Evolutionary conservation across 352 stramenopile genomes (phyloP), one percentile per base, ranked within the genome.

Genomic region (Pythium biforme): DNA sequence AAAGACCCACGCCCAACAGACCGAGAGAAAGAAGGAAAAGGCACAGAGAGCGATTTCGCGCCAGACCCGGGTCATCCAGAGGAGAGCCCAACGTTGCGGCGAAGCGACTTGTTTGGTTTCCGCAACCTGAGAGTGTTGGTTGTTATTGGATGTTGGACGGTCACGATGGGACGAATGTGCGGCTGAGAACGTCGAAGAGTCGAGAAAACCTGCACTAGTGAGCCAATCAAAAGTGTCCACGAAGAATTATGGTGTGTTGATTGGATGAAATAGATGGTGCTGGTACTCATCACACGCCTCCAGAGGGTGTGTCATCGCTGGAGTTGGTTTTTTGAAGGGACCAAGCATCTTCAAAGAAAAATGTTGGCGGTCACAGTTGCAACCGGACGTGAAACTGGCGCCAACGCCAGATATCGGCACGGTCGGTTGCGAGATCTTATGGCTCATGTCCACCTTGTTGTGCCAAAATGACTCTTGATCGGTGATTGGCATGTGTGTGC

Each of bases 251-350:
- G 14, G 0, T 14, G 14, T 20, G 0, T 15, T 49, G 45, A 63
- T 63, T 63, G 56, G 56, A 3, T 50, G 37, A 58, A 68, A 68
- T 27, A 48, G 8, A 43, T 12, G 11, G 2, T 7, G 5, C 9
- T 1, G 23, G 26, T 1, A 49, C 56, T 56, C 56, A 64, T 64
- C 56, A 49, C 26, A 20, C n/a, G 23, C 26, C 46, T 52, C 51
- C 61, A 53, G 52, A 20, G 61, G 49, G 57, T 51, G 57, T 52
- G 61, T 68, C 61, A 62, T 68, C 59, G 31, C 53, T 25, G 25
- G 27, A 41, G 37, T 58, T 61, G 34, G 37, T 43, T 43, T 5
- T 34, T 34, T 19, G 37, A 43, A 8, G 37, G 37, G 19, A 14
- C 19, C 37, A 43, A 43, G 37, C 19, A 14, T n/a, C 37, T 43